Percentiles rank a stretch among this genome's conserved stretches.
Evolutionary conservation across 2,329 filamentous ascomycete species (phyloP).

Genomic region (Colletotrichum spaethianum): DNA sequence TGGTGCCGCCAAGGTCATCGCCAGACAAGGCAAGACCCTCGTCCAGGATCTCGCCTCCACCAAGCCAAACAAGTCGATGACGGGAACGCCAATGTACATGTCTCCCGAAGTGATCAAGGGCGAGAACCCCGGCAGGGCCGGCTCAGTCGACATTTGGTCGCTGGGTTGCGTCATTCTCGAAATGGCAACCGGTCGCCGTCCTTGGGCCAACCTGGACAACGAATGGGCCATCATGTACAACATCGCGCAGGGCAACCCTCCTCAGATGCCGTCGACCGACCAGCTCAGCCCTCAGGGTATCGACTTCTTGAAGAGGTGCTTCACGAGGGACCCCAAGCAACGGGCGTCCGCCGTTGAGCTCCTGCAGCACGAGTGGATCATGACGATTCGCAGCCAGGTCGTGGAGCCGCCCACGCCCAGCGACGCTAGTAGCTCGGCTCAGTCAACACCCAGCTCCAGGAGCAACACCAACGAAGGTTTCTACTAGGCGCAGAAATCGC

Average conservation of each 20-base stretch:
- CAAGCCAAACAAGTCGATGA: slow-evolving; percentile 89
- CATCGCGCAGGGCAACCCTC: slow-evolving; percentile 96
- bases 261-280: slow-evolving; percentile 84
- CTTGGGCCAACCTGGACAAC: slow-evolving; percentile 97
- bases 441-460: slow-evolving; percentile 46
- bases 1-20: slow-evolving; percentile 96
- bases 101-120: slow-evolving; percentile 98
- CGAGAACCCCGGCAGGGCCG: slow-evolving; percentile 82
- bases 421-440: slow-evolving; percentile 62
- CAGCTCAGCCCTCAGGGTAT: slow-evolving; percentile 88
- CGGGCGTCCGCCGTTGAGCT: slow-evolving; percentile 89
- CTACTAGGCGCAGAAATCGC: slow-evolving; percentile 38
- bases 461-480: slow-evolving; percentile 42
- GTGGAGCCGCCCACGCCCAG: slow-evolving; percentile 76
- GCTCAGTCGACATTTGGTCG: slow-evolving; percentile 95
- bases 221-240: slow-evolving; percentile 99
- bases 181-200: slow-evolving; percentile 94
- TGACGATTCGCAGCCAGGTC: slow-evolving; percentile 75
- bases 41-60: slow-evolving; percentile 74
- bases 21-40: slow-evolving; percentile 90
- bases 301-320: slow-evolving; percentile 90
- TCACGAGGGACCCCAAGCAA: slow-evolving; percentile 84
- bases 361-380: slow-evolving; percentile 93
- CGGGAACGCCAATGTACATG: slow-evolving; percentile 99
- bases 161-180: slow-evolving; percentile 96